Conservation (phyloP, 2,329 filamentous ascomycete species). For the Aspergillus costaricaensis region DNA sequence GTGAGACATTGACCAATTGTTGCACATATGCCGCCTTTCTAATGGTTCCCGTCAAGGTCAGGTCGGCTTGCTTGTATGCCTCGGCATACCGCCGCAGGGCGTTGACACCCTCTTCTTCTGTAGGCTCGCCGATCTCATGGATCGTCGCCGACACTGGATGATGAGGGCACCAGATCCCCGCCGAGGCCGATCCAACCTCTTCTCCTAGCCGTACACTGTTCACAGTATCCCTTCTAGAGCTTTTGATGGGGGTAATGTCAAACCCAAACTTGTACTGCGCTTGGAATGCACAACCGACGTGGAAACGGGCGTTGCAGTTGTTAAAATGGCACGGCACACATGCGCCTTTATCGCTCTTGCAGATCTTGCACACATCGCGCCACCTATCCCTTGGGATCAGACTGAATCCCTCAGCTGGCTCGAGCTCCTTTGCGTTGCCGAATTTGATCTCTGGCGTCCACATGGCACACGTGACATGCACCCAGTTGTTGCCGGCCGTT, state of each 20-base stretch:
- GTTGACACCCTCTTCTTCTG: slow-evolving; percentile 70
- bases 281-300: slow-evolving; percentile 88
- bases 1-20: slow-evolving; percentile 39
- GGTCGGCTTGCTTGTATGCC: slow-evolving; percentile 92
- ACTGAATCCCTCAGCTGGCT: slow-evolving; percentile 86
- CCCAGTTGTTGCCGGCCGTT: slow-evolving; percentile 97
- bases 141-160: slow-evolving; percentile 74
- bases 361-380: slow-evolving; percentile 79
- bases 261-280: slow-evolving; percentile 83
- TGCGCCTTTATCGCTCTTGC: slow-evolving; percentile 72
- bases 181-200: slow-evolving; percentile 80
- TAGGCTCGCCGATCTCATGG: slow-evolving; percentile 76
- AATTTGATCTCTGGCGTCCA: slow-evolving; percentile 95
- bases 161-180: slow-evolving; percentile 87
- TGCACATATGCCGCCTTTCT: slow-evolving; percentile 78
- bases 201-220: slow-evolving; percentile 77
- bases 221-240: slow-evolving; percentile 77
- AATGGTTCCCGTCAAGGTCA: slow-evolving; percentile 85
- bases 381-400: slow-evolving; percentile 73
- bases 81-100: slow-evolving; percentile 84
- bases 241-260: slow-evolving; percentile 86
- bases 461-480: slow-evolving; percentile 89
- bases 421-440: slow-evolving; percentile 76
- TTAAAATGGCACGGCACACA: slow-evolving; percentile 76
- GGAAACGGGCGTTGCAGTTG: slow-evolving; percentile 60